Evolutionary conservation across 129 eudicot species (phyloP), one percentile per base, ranked within the genome.

Genomic region (Helianthus annuus): DNA sequence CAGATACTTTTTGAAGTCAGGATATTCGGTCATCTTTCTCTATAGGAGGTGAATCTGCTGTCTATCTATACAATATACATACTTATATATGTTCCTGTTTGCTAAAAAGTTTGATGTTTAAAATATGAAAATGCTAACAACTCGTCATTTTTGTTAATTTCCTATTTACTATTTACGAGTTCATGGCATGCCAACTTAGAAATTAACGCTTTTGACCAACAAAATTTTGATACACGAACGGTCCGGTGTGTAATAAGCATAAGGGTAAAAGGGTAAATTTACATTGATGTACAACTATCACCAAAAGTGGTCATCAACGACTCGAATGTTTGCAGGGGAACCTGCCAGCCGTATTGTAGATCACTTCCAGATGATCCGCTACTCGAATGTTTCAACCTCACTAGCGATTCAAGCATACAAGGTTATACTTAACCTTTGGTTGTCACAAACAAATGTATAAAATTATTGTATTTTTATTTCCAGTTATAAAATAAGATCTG

Each of bases 291-390:
- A n/a, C n/a, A n/a, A n/a, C n/a, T n/a, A n/a, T n/a, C n/a, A n/a
- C n/a, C n/a, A n/a, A n/a, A n/a, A n/a, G n/a, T n/a, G n/a, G n/a
- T n/a, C n/a, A n/a, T n/a, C n/a, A n/a, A n/a, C n/a, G n/a, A n/a
- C n/a, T n/a, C n/a, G n/a, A n/a, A n/a, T n/a, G n/a, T n/a, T n/a
- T n/a, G 79, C 85, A 95, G 99, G 83, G 96, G 97, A 77, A 88
- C 94, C 60, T 88, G 83, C 84, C 97, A 95, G 88, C 99, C 99
- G 9, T 95, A 63, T 76, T 95, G 97, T 74, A 69, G 89, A 70
- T 83, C 99, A 45, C 96, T 95, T 74, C 97, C 97, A 2, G 91
- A 95, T 77, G 94, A 95, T 88, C 94, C 97, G 38, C 81, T 90
- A 76, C 97, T 95, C 6, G 88, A 91, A 69, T 95, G 99, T 78